Evolutionary conservation across 106 monocot species (phyloP).

Genomic region (Allium fistulosum): DNA sequence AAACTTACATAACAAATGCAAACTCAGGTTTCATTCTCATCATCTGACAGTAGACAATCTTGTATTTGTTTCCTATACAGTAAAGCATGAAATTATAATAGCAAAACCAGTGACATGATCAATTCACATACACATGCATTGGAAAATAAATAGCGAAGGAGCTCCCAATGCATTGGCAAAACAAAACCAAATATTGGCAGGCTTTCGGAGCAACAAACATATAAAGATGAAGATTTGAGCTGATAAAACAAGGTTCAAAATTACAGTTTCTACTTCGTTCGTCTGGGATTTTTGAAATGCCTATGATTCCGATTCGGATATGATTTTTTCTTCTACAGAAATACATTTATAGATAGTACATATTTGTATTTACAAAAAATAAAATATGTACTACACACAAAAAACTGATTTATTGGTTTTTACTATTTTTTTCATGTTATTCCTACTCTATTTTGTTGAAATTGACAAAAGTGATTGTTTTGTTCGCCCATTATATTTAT

Average conservation of each 20-base stretch:
- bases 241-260: neutral
- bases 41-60: constrained; percentile 41
- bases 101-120: neutral
- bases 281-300: neutral
- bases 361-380: too few relatives aligned
- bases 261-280: neutral
- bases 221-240: neutral
- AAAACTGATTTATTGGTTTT: too few relatives aligned
- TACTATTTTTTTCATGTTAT: too few relatives aligned
- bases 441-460: too few relatives aligned
- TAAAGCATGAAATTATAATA: constrained; percentile 1
- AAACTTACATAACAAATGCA: neutral
- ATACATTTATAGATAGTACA: too few relatives aligned
- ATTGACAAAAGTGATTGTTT: too few relatives aligned
- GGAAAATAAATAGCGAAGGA: neutral
- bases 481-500: too few relatives aligned
- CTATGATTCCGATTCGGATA: too few relatives aligned
- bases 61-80: constrained; percentile 47
- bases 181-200: neutral
- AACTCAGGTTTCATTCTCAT: constrained; percentile 23
- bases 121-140: neutral
- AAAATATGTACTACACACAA: too few relatives aligned
- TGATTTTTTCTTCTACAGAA: too few relatives aligned
- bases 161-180: neutral
- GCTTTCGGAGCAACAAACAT: neutral